Percentiles rank a stretch among this genome's conserved stretches.
Conservation (phyloP, 2,329 filamentous ascomycete species). For the Diaporthe velutina region DNA sequence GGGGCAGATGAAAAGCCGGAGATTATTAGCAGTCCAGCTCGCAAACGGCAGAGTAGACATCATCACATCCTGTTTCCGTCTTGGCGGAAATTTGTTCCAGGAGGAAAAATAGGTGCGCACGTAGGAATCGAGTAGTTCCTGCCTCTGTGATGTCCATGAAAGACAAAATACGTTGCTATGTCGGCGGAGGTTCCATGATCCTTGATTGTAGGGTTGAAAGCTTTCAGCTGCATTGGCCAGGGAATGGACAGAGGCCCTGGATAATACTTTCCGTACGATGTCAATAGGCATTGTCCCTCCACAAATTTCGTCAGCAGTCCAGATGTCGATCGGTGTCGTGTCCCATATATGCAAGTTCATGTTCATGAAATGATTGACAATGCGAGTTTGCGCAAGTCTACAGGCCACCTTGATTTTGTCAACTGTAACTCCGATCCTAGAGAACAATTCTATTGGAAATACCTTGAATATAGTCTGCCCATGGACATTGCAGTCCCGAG, state of each 20-base stretch:
- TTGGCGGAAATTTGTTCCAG: background rate
- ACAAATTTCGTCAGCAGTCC: too few species aligned
- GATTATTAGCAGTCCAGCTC: background rate
- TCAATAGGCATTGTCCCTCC: background rate
- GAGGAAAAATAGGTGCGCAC: background rate
- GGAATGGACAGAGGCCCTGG: background rate
- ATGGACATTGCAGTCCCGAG: background rate
- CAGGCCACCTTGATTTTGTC: background rate
- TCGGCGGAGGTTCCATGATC: too few species aligned
- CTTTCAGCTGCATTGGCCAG: background rate
- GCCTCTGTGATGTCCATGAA: accelerated
- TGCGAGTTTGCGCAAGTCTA: accelerated
- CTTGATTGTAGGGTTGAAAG: background rate
- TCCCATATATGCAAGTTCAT: background rate
- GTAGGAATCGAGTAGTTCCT: background rate
- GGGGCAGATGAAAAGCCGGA: background rate
- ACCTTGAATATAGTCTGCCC: background rate
- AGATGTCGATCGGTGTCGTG: background rate
- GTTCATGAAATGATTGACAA: background rate
- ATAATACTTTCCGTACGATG: background rate
- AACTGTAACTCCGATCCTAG: background rate
- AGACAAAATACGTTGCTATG: background rate
- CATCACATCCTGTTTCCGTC: background rate
- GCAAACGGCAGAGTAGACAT: accelerated
- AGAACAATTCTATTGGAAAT: background rate